Evolutionary conservation across 805 yeast species (phyloP).

Genomic region (Candida jianshihensis): DNA sequence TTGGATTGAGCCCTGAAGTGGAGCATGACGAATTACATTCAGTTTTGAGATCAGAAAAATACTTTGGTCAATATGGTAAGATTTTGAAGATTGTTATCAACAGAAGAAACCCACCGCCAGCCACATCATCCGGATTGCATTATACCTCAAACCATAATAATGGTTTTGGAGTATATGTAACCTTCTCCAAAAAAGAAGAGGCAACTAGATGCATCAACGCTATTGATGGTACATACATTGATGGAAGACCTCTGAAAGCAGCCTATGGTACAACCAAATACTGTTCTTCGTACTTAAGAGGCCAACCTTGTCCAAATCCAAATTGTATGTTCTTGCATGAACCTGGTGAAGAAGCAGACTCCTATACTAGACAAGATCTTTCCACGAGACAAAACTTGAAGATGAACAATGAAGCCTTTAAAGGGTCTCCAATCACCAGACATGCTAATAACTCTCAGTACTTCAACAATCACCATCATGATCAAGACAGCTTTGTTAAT

Average conservation of each 20-base stretch:
- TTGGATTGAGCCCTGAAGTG: conserved; percentile 81
- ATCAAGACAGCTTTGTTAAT: background rate
- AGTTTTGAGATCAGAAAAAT: conserved; percentile 79
- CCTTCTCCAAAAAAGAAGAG: conserved; percentile 88
- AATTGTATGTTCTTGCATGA: conserved; percentile 98
- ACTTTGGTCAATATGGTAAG: conserved; percentile 98
- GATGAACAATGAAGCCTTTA: conserved; percentile 33
- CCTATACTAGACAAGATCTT: conserved; percentile 83
- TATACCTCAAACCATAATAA: conserved; percentile 31
- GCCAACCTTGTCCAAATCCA: conserved; percentile 96
- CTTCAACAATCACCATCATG: background rate
- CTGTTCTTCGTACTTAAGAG: conserved; percentile 92
- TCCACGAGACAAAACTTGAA: conserved; percentile 67
- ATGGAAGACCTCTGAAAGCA: conserved; percentile 84
- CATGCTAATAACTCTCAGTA: conserved; percentile 11
- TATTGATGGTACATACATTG: conserved; percentile 87
- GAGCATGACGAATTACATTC: conserved; percentile 79
- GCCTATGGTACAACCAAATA: conserved; percentile 98
- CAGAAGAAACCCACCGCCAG: conserved; percentile 48
- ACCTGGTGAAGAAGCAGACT: conserved; percentile 99
- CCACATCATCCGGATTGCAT: conserved; percentile 15
- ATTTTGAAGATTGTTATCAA: conserved; percentile 91
- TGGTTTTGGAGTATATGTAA: conserved; percentile 93
- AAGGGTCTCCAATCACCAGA: conserved; percentile 22
- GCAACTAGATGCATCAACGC: conserved; percentile 91